Base-by-base conservation (phyloP, 768 basidiomycete species). In the Podaxis mareebaensis region DNA sequence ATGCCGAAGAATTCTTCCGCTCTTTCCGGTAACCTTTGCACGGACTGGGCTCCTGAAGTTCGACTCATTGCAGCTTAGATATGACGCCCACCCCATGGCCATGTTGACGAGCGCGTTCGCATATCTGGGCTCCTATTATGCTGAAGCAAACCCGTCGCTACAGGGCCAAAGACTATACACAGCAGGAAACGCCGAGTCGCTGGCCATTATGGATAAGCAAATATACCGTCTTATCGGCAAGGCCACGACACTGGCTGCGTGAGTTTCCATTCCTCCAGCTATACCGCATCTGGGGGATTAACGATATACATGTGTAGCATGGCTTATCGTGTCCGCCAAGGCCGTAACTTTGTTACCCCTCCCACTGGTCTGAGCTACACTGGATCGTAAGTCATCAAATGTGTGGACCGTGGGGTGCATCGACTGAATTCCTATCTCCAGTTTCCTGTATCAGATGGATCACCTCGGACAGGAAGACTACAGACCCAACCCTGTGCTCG, bases 251-350 rank as follows among this genome's bases (percentile, higher is more conserved):
- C 79, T 96, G 44, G 94, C 94, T 65, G 93, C 94, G 85, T 92
- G 66, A 53, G 88, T 78, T 30, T 30, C 56, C 48, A 53, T 30
- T 30, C 39, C 55, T n/a, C 48, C 2, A 60, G 4, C 3, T 39
- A 52, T 22, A 51, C 28, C 8, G 2, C 38, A 8, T 12, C 7
- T 3, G 30, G 62, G 40, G 64, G 38, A 63, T 42, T 40, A 52
- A 39, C 12, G 10, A 20, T 13, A 24, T 51, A 22, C 30, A 57
- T 53, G 10, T 62, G 20, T 69, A 91, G 90, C 2, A 95, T 96
- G 93, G 94, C 95, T 0, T 96, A 95, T 74, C 92, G 95, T 33
- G 85, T 96, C 38, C 89, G 95, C 44, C 93, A 94, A 78, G 95
- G 95, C 39, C 84, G 95, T 63, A 87, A 91, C 54, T 96, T 96